Evolutionary conservation across 495 filamentous ascomycete species (phyloP).

Genomic region (Entonaema liquescens): DNA sequence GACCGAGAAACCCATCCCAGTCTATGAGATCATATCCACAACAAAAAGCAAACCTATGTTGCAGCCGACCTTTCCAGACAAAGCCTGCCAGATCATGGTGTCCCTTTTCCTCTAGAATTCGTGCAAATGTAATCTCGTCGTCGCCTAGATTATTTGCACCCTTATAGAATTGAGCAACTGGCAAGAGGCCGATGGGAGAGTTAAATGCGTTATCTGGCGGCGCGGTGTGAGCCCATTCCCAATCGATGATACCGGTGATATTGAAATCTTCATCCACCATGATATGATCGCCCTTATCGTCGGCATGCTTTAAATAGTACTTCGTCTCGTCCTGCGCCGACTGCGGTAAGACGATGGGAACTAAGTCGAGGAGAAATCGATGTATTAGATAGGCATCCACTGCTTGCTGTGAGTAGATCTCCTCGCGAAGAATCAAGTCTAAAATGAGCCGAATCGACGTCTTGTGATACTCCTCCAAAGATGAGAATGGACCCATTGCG

Average conservation of each 20-base stretch:
- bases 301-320: neutral
- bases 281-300: constrained; percentile 3
- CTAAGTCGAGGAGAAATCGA: neutral
- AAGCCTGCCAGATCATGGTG: neutral
- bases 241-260: constrained; percentile 1
- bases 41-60: neutral
- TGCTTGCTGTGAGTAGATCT: neutral
- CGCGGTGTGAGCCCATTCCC: neutral
- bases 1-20: neutral
- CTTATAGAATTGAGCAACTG: neutral
- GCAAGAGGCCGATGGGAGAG: neutral
- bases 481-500: neutral
- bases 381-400: neutral
- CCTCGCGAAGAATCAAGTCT: neutral
- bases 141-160: neutral
- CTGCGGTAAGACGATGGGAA: neutral
- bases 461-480: neutral
- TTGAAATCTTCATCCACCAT: constrained; percentile 1
- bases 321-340: neutral
- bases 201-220: neutral
- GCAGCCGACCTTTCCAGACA: neutral
- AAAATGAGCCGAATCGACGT: neutral
- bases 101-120: neutral
- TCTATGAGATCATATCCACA: neutral
- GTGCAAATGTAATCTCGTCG: neutral